phyloP scores from a whole-genome alignment of 805 yeast species.

The Saturnispora sekii region DNA sequence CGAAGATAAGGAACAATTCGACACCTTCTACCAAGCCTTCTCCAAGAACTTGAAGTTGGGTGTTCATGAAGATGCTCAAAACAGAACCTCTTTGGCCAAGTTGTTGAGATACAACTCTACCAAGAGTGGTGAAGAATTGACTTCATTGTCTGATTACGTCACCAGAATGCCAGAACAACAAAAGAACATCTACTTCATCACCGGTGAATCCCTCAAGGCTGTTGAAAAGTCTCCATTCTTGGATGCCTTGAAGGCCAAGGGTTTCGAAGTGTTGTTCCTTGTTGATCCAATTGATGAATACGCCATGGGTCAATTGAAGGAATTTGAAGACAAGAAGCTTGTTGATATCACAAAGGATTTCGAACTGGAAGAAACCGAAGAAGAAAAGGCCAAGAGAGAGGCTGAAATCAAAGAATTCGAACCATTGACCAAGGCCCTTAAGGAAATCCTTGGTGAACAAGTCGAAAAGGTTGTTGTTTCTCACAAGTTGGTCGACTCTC shows the following conservation, averaged over 20 bases:
- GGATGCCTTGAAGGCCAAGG: constrained; percentile 96
- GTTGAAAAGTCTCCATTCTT: constrained; percentile 99
- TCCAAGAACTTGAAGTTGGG: constrained; percentile 97
- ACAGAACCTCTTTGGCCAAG: constrained; percentile 93
- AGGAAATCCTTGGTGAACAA: constrained; percentile 95
- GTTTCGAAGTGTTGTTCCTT: constrained; percentile 94
- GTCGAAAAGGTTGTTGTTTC: constrained; percentile 99
- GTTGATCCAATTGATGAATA: constrained; percentile 99
- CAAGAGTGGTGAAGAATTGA: constrained; percentile 86
- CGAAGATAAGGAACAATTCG: constrained; percentile 97
- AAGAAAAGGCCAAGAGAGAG: constrained; percentile 93
- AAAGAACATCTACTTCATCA: constrained; percentile 97
- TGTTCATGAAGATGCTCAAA: constrained; percentile 97
- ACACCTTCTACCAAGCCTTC: constrained; percentile 96
- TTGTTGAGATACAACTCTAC: constrained; percentile 95
- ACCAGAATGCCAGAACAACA: constrained; percentile 99
- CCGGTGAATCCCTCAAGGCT: constrained; percentile 97
- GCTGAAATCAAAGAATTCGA: constrained; percentile 86
- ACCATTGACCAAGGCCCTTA: constrained; percentile 88
- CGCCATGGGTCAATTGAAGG: constrained; percentile 98
- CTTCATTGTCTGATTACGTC: constrained; percentile 93
- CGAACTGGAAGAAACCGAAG: constrained; percentile 97
- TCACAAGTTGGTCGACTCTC: constrained; percentile 94
- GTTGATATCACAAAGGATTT: constrained; percentile 99
- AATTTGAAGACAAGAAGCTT: constrained; percentile 97